A percentile compares a stretch with the other conserved stretches of the same genome.
Evolutionary conservation across 2,329 filamentous ascomycete species (phyloP).

Genomic region (Thelonectria blattea): DNA sequence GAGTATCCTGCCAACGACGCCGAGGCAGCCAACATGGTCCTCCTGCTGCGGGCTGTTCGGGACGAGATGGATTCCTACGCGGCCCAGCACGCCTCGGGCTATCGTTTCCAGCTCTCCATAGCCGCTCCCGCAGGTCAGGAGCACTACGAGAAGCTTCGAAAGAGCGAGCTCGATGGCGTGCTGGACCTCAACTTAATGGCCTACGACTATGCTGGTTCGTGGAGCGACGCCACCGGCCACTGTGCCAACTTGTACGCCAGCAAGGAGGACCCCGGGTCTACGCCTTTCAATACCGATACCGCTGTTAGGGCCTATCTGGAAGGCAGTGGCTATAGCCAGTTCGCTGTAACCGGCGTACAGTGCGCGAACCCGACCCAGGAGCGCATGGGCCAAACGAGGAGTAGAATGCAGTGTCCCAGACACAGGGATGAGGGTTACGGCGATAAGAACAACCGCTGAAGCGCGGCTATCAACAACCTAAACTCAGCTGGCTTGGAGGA

Average conservation of each 20-base stretch:
- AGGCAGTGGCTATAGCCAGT: no score
- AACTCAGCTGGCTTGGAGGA: no score
- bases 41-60: conserved; percentile 50
- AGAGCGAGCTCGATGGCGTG: conserved; percentile 52
- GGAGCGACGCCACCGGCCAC: conserved; percentile 68
- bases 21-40: conserved; percentile 49
- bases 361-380: no score
- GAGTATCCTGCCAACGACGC: conserved; percentile 44
- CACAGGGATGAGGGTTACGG: no score
- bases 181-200: conserved; percentile 72
- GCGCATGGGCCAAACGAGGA: no score
- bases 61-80: conserved; percentile 54
- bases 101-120: conserved; percentile 58
- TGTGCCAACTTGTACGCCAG: conserved; percentile 72
- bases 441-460: no score
- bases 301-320: conserved; percentile 72
- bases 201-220: conserved; percentile 76
- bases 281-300: conserved; percentile 70
- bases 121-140: conserved; percentile 55
- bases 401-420: no score
- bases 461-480: no score
- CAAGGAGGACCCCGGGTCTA: conserved; percentile 57
- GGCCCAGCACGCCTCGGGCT: conserved; percentile 45
- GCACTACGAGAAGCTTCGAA: conserved; percentile 55
- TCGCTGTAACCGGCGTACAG: no score